Evolutionary conservation across 1,284 basidiomycete species (phyloP), one percentile per base, ranked within the genome.

Genomic region (Pascua guehoae): DNA sequence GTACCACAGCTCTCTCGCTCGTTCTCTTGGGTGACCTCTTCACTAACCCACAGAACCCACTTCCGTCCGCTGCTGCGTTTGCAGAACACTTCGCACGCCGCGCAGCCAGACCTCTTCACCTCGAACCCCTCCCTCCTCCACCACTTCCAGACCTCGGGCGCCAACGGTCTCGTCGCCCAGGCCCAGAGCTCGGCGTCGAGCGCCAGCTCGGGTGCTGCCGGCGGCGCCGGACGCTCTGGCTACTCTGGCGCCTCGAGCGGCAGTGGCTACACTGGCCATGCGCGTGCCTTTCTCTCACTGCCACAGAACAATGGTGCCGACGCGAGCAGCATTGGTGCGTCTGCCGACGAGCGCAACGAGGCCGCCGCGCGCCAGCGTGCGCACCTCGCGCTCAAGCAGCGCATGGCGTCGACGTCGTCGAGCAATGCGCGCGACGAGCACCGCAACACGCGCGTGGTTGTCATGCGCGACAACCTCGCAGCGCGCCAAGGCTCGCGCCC

Each of bases 91-190:
- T 64, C 32, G 61, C 51, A 54, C 50, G 53, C 61, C 1, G 53
- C 56, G 54, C 61, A 63, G 45, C 71, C 74, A 15, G 73, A 76
- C 49, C 70, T 74, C 45, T 79, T 79, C 66, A 73, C 76, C 42
- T 67, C 72, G 24, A 79, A 79, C 64, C 71, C 75, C 47, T 72
- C 67, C 41, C 63, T 77, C 43, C 65, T 74, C n/a, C 74, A 76
- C 58, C 73, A 75, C 50, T 69, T 76, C 50, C 69, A 73, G 15
- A 61, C 61, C 38, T 54, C 61, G 12, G 66, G 66, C 40, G 46
- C 59, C 15, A 63, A 64, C 49, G 64, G 61, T 44, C 49, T 68
- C 50, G 63, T 66, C 41, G 59, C 60, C 5, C 67, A 68, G 32
- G 60, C 56, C 36, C 61, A 56, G 12, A 53, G 65, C 0, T 63